phyloP scores from a whole-genome alignment of 768 basidiomycete species.

The Tylopilus felleus region DNA sequence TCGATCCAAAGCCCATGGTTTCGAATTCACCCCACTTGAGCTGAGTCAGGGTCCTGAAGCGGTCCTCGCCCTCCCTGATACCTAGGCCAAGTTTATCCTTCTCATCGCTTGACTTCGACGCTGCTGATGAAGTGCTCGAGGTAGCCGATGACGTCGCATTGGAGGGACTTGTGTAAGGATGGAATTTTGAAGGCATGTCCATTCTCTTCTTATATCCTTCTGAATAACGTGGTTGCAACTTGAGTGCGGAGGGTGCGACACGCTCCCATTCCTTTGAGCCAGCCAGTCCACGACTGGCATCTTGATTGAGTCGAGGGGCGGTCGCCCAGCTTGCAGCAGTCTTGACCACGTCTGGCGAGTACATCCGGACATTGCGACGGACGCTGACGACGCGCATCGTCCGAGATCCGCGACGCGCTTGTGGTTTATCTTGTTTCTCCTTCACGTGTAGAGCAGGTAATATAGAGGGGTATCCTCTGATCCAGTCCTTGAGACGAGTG shows the following conservation, averaged over 20 bases:
- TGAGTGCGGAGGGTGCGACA: slow-evolving; percentile 60
- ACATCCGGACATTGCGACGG: slow-evolving; percentile 80
- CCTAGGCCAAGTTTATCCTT: slow-evolving; percentile 32
- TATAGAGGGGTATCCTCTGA: slow-evolving; percentile 83
- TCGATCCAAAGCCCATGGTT: slow-evolving; percentile 68
- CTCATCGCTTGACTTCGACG: slow-evolving; percentile 32
- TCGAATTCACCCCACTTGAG: slow-evolving; percentile 94
- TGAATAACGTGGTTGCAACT: slow-evolving; percentile 64
- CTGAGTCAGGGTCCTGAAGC: slow-evolving; percentile 79
- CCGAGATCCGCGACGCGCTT: slow-evolving; percentile 72
- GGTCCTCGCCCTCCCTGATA: slow-evolving; percentile 52
- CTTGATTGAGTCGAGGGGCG: slow-evolving; percentile 27
- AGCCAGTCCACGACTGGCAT: slow-evolving; percentile 38
- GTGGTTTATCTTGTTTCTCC: slow-evolving; percentile 48
- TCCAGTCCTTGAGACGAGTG: slow-evolving; percentile 86
- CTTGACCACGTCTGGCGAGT: slow-evolving; percentile 81
- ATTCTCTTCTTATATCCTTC: slow-evolving; percentile 76
- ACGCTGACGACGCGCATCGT: slow-evolving; percentile 77
- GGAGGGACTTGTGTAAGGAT: slow-evolving; percentile 42
- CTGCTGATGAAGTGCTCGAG: slow-evolving; percentile 40
- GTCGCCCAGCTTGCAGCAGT: slow-evolving; percentile 51
- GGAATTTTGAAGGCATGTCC: slow-evolving; percentile 58
- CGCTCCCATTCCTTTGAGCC: slow-evolving; percentile 75
- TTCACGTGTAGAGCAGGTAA: slow-evolving; percentile 57
- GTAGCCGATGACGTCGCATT: slow-evolving; percentile 38